phyloP scores from a whole-genome alignment of 129 eudicot species.

The Flaveria bidentis region DNA sequence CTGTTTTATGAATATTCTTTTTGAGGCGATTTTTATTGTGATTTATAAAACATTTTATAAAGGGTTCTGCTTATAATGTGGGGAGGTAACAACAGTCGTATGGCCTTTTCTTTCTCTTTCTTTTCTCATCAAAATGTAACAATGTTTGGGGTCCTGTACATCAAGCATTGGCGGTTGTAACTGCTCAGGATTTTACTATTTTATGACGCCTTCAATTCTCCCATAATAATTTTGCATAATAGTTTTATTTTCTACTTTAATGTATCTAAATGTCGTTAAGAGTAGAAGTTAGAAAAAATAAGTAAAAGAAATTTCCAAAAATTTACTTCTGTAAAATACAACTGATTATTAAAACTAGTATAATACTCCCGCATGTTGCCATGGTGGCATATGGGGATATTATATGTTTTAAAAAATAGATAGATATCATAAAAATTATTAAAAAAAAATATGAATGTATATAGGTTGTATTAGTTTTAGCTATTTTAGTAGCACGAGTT shows the following conservation, averaged over 20 bases:
- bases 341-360: no score
- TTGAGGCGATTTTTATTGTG: conserved; percentile 15
- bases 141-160: conserved; percentile 10
- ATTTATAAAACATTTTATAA: not conserved
- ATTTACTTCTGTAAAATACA: no score
- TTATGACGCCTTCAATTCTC: not conserved
- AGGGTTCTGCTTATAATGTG: conserved; percentile 3
- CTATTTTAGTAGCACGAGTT: no score
- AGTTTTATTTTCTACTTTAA: not conserved
- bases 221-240: not conserved
- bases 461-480: no score
- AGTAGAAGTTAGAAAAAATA: not conserved
- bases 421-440: no score
- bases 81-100: not conserved
- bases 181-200: not conserved
- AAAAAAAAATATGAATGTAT: no score
- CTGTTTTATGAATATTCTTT: conserved; percentile 9
- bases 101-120: not conserved
- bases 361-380: no score
- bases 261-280: no score
- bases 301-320: not conserved
- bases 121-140: not conserved
- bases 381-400: no score
- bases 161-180: not conserved
- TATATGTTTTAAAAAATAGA: no score